Evolutionary conservation across 495 filamentous ascomycete species (phyloP).

Genomic region (Neurospora africana): DNA sequence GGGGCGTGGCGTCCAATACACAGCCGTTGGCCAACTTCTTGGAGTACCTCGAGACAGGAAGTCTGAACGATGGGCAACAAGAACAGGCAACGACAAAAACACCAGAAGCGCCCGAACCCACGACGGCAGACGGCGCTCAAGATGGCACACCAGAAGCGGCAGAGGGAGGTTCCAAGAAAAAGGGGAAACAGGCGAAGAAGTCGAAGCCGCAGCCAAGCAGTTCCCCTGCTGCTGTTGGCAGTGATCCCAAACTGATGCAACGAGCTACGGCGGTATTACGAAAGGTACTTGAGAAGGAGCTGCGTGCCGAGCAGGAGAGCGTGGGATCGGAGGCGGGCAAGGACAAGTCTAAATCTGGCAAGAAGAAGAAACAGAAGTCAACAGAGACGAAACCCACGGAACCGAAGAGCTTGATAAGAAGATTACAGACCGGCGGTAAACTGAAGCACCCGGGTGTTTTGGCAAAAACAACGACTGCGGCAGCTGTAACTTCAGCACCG

Average conservation of each 20-base stretch:
- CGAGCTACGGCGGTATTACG: neutral
- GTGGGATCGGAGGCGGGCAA: neutral
- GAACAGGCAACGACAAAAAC: neutral
- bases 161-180: conserved; percentile 1
- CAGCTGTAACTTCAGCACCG: conserved; percentile 13
- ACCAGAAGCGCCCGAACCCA: neutral
- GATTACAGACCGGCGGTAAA: neutral
- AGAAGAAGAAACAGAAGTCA: neutral
- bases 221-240: neutral
- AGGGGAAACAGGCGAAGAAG: conserved; percentile 9
- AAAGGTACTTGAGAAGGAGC: neutral
- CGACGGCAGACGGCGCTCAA: neutral
- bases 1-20: neutral
- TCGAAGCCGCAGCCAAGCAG: conserved; percentile 3
- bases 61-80: neutral
- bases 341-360: neutral
- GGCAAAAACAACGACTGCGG: neutral
- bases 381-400: neutral
- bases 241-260: neutral
- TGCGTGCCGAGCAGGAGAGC: neutral
- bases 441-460: neutral
- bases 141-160: neutral
- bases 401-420: neutral
- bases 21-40: neutral
- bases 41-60: neutral